Evolutionary conservation across 2,329 filamentous ascomycete genomes (phyloP).

Genomic region (Phialophora chinensis): DNA sequence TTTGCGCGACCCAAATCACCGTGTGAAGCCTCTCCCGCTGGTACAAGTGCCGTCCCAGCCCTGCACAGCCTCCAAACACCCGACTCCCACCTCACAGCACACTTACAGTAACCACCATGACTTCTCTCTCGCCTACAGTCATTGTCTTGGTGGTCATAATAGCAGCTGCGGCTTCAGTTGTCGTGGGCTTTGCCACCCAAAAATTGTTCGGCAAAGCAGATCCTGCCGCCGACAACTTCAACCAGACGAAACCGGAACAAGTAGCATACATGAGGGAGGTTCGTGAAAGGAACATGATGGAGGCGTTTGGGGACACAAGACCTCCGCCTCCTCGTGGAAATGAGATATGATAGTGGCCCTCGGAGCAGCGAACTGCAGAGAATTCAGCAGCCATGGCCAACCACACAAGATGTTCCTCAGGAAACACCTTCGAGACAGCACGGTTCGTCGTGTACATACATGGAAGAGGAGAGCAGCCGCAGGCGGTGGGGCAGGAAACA

Average conservation of each 20-base stretch:
- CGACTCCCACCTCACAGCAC: neutral
- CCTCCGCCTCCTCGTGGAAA: conserved; percentile 2
- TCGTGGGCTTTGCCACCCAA: conserved; percentile 28
- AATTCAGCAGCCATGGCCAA: neutral
- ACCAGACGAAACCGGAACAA: conserved; percentile 22
- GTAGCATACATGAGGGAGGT: conserved; percentile 33
- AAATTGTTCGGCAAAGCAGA: conserved; percentile 21
- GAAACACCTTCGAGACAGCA: neutral
- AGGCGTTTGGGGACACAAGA: conserved; percentile 22
- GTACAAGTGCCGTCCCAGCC: neutral
- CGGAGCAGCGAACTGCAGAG: neutral
- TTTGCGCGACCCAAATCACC: neutral
- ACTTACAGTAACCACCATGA: conserved; percentile 2
- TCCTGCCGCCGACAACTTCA: conserved; percentile 8
- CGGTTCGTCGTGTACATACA: neutral
- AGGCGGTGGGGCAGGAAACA: neutral
- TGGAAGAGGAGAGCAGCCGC: neutral
- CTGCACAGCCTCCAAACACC: neutral
- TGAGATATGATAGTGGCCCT: neutral
- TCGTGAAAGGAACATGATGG: conserved; percentile 23
- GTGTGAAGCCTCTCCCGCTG: neutral
- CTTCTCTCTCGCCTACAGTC: conserved; percentile 19
- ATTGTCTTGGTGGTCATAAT: conserved; percentile 31
- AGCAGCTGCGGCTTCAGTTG: conserved; percentile 21
- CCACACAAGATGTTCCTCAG: neutral